phyloP scores from a whole-genome alignment of 768 basidiomycete genomes.

The Mycena rosella region DNA sequence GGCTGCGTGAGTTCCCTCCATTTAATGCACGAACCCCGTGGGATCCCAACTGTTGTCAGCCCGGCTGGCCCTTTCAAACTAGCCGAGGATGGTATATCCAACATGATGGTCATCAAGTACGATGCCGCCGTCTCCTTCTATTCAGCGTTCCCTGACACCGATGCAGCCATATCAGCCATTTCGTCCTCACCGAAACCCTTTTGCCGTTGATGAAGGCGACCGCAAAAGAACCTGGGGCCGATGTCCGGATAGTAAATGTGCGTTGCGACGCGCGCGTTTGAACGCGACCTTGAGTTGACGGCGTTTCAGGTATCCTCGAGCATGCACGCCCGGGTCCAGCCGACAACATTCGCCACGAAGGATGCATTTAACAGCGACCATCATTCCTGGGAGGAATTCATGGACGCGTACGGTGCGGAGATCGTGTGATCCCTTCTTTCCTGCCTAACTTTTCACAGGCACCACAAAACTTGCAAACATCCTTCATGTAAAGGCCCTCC shows the following conservation, averaged over 20 bases:
- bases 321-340: slow-evolving; percentile 21
- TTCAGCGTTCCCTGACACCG: neutral
- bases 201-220: slow-evolving; percentile 2
- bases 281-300: neutral
- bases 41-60: slow-evolving; percentile 15
- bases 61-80: slow-evolving; percentile 20
- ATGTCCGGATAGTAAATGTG: slow-evolving; percentile 47
- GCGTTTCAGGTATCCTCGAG: slow-evolving; percentile 28
- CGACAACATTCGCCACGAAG: slow-evolving; percentile 31
- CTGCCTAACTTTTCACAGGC: neutral
- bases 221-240: neutral
- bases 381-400: neutral
- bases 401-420: slow-evolving; percentile 36
- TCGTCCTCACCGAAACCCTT: neutral
- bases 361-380: slow-evolving; percentile 35
- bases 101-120: slow-evolving; percentile 42
- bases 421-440: neutral
- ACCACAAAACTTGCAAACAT: slow-evolving; percentile 35
- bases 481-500: slow-evolving; percentile 54
- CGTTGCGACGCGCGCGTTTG: slow-evolving; percentile 23
- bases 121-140: neutral
- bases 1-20: slow-evolving; percentile 38
- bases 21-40: neutral
- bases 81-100: slow-evolving; percentile 13
- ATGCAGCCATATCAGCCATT: slow-evolving; percentile 56